A percentile compares a stretch with the other conserved stretches of the same genome.
Evolutionary conservation across 176 grass and related monocot species (phyloP).

Genomic region (Raddia guianensis): DNA sequence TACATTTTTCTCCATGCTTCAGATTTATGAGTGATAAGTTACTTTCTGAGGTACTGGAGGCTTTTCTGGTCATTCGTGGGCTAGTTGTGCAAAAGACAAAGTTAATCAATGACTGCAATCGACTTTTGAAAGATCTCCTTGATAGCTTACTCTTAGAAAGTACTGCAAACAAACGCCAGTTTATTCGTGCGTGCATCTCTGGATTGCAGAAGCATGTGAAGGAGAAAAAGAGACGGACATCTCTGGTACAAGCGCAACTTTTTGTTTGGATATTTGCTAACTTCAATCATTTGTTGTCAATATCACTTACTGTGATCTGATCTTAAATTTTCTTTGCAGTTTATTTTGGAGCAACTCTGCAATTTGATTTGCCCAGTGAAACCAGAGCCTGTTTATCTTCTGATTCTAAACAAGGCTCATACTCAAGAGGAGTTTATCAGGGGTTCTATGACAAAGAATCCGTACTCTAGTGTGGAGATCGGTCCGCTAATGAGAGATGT

Average conservation of each 20-base stretch:
- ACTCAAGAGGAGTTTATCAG: constrained; percentile 99
- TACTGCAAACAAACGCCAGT: constrained; percentile 86
- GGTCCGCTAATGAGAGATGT: constrained; percentile 97
- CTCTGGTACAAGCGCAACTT: constrained; percentile 58
- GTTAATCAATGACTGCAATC: constrained; percentile 93
- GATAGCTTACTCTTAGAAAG: constrained; percentile 90
- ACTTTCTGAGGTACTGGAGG: constrained; percentile 80
- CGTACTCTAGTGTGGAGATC: constrained; percentile 88
- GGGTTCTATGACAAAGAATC: constrained; percentile 95
- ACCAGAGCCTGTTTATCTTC: constrained; percentile 86
- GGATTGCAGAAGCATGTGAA: constrained; percentile 86
- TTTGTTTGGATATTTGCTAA: constrained; percentile 26
- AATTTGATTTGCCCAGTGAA: constrained; percentile 97
- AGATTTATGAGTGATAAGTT: constrained; percentile 93
- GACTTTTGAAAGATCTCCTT: constrained; percentile 89
- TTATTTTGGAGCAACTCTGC: constrained; percentile 97
- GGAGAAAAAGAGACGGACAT: constrained; percentile 80
- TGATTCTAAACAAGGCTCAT: constrained; percentile 95
- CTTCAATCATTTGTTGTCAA: constrained; percentile 13
- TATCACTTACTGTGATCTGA: constrained; percentile 28
- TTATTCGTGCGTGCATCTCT: constrained; percentile 95
- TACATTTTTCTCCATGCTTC: constrained; percentile 27
- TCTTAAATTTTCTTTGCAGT: constrained; percentile 57
- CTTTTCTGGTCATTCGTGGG: constrained; percentile 88
- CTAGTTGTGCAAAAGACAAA: constrained; percentile 98